A percentile compares a stretch with the other conserved stretches of the same genome.
Evolutionary conservation across 768 basidiomycete genomes (phyloP).

Genomic region (Amanita subjunquillea): DNA sequence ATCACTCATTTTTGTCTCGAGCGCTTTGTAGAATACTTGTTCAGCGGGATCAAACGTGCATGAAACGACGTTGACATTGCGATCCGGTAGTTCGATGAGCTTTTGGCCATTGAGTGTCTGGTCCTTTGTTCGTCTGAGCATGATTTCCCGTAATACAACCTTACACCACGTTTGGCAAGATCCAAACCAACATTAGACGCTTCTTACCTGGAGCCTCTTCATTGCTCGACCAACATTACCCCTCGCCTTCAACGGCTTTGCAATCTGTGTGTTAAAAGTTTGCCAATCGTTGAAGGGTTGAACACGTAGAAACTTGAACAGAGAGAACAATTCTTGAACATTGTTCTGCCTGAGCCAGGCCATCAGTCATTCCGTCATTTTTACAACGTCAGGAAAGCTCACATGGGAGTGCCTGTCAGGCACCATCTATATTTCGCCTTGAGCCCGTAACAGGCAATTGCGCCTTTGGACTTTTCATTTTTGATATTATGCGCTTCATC

Average conservation of each 20-base stretch:
- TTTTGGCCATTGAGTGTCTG: constrained; percentile 68
- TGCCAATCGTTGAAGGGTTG: constrained; percentile 74
- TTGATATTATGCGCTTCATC: constrained; percentile 96
- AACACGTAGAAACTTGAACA: constrained; percentile 82
- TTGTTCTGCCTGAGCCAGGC: constrained; percentile 61
- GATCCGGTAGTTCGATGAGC: constrained; percentile 70
- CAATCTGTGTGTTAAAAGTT: constrained; percentile 71
- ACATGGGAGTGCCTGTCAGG: constrained; percentile 79
- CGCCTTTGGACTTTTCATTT: constrained; percentile 68
- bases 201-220: constrained; percentile 68
- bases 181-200: constrained; percentile 6
- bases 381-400: constrained; percentile 10
- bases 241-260: constrained; percentile 67
- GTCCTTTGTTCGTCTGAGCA: constrained; percentile 83
- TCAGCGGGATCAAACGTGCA: constrained; percentile 77
- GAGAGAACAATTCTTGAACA: constrained; percentile 81
- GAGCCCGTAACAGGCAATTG: constrained; percentile 72
- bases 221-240: constrained; percentile 54
- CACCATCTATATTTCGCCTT: constrained; percentile 79
- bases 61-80: constrained; percentile 58
- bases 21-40: constrained; percentile 63
- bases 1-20: constrained; percentile 58
- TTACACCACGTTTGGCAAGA: constrained; percentile 15
- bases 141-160: constrained; percentile 75
- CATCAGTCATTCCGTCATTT: constrained; percentile 23